A percentile compares a stretch with the other conserved stretches of the same genome.
phyloP scores from a whole-genome alignment of 306 rosid species.

The Citrullus amarus region DNA sequence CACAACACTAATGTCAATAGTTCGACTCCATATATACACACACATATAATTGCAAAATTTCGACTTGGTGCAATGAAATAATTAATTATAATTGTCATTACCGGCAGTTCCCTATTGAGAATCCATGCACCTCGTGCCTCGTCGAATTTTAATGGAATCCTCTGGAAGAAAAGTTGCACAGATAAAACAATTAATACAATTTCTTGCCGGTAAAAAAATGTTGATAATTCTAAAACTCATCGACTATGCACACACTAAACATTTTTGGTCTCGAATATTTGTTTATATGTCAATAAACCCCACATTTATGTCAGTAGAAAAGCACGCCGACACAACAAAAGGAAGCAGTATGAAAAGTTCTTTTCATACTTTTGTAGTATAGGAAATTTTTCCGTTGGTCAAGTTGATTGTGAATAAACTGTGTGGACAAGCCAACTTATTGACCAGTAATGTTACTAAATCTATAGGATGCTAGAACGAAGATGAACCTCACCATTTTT shows the following conservation, averaged over 20 bases:
- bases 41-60: neutral
- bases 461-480: neutral
- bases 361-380: too few relatives aligned
- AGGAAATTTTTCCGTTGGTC: neutral
- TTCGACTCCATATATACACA: too few relatives aligned
- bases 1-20: too few relatives aligned
- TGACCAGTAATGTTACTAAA: neutral
- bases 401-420: neutral
- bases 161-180: slow-evolving; percentile 32
- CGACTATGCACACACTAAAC: neutral
- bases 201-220: neutral
- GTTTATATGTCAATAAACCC: too few relatives aligned
- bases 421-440: neutral
- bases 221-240: neutral
- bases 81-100: slow-evolving; percentile 23
- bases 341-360: too few relatives aligned
- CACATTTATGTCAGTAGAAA: too few relatives aligned
- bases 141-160: slow-evolving; percentile 48
- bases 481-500: neutral
- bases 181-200: neutral
- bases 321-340: too few relatives aligned
- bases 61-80: neutral
- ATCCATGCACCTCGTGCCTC: slow-evolving; percentile 47
- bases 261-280: neutral
- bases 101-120: slow-evolving; percentile 70